Evolutionary conservation across 257 asterid species (phyloP).

Genomic region (Euphrasia confusa): DNA sequence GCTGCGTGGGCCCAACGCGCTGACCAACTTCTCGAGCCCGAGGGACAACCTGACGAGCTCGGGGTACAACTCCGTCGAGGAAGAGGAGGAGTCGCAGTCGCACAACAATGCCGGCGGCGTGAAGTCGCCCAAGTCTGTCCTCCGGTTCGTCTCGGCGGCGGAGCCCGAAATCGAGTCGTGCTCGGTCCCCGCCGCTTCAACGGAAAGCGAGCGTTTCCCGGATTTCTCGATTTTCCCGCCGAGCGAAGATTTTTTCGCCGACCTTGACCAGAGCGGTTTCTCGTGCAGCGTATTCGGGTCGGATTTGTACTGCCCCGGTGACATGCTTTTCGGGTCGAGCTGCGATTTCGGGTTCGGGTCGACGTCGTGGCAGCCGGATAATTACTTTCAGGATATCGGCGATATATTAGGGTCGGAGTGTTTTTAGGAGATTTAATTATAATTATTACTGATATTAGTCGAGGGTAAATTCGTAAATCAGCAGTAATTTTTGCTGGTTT

Average conservation of each 20-base stretch:
- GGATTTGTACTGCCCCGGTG: slow-evolving; percentile 29
- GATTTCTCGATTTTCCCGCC: slow-evolving; percentile 43
- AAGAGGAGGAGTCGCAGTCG: slow-evolving; percentile 40
- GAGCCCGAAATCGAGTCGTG: slow-evolving; percentile 32
- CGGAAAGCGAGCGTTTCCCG: slow-evolving; percentile 40
- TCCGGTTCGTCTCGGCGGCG: slow-evolving; percentile 44
- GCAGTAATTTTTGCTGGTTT: slow-evolving; percentile 27
- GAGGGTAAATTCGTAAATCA: slow-evolving; percentile 19
- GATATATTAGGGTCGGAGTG: slow-evolving; percentile 83
- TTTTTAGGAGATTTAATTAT: not conserved
- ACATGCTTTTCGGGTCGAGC: slow-evolving; percentile 42
- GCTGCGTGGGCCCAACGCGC: slow-evolving; percentile 94
- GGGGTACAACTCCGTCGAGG: slow-evolving; percentile 71
- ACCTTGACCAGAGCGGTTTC: slow-evolving; percentile 43
- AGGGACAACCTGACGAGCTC: slow-evolving; percentile 30
- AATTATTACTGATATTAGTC: not conserved
- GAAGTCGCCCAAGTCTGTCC: slow-evolving; percentile 75
- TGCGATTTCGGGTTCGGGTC: slow-evolving; percentile 39
- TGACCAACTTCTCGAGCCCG: slow-evolving; percentile 62
- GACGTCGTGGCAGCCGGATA: slow-evolving; percentile 42
- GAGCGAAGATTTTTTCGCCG: slow-evolving; percentile 36
- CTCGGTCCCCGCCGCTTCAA: not conserved
- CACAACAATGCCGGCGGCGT: slow-evolving; percentile 28
- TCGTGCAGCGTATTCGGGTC: slow-evolving; percentile 36
- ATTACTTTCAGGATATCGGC: slow-evolving; percentile 62